Evolutionary conservation across 768 basidiomycete species (phyloP).

Genomic region (Boletus vinaceobasis): DNA sequence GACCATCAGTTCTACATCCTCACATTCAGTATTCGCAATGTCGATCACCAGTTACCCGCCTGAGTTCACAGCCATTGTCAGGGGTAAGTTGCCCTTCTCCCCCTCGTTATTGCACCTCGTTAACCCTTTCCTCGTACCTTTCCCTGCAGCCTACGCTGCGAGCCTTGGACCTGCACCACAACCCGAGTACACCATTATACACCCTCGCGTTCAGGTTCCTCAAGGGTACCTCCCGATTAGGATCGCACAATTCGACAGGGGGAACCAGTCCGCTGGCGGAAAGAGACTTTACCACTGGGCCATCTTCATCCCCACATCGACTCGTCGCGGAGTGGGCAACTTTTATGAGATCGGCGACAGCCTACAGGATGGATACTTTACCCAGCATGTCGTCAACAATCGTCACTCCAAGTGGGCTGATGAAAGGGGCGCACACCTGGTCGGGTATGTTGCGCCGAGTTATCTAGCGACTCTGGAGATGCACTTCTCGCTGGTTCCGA

Average conservation of each 20-base stretch:
- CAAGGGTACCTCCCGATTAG: conserved; percentile 12
- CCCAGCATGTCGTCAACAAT: conserved; percentile 13
- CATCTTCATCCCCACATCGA: conserved; percentile 22
- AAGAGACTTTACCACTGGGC: conserved; percentile 13
- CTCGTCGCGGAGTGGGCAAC: conserved; percentile 17
- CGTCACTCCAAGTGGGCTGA: conserved; percentile 15
- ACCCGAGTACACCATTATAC: conserved; percentile 10
- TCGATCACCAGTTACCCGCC: background rate
- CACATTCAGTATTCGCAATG: conserved; percentile 3
- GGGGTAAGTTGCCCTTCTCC: conserved; percentile 2
- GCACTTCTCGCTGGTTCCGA: too few species aligned
- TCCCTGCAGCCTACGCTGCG: conserved; percentile 4
- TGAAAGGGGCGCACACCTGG: too few species aligned
- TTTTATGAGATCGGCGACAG: conserved; percentile 17
- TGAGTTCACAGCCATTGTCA: conserved; percentile 10
- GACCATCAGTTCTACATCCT: background rate
- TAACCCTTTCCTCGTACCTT: background rate
- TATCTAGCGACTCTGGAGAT: too few species aligned
- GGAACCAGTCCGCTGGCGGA: background rate
- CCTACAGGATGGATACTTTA: conserved; percentile 9
- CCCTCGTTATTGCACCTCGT: too few species aligned
- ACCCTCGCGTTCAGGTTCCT: conserved; percentile 12
- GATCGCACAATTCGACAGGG: conserved; percentile 15
- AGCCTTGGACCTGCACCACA: background rate
- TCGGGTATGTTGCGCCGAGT: too few species aligned